Percentiles rank a stretch among this genome's conserved stretches.
Conservation (phyloP, 257 asterid species). For the Capsicum rhomboideum region DNA sequence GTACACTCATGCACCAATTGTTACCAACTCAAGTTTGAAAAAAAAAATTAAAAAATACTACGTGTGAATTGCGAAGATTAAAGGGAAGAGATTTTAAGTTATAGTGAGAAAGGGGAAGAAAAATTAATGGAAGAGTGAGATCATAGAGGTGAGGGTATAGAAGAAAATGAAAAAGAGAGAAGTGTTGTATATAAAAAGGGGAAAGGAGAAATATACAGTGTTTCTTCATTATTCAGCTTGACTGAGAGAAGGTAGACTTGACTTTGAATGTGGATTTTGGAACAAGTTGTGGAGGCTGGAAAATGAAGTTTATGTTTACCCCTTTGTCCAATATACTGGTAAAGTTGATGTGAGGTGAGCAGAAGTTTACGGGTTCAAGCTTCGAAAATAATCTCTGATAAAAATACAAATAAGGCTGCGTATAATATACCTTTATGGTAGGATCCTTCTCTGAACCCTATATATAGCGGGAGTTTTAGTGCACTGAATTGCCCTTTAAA, state of each 20-base stretch:
- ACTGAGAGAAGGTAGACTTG: conserved; percentile 5
- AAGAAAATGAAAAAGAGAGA: background rate
- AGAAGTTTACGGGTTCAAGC: too few relatives aligned
- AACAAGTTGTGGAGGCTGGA: background rate
- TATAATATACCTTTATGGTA: too few relatives aligned
- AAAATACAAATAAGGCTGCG: too few relatives aligned
- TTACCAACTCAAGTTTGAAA: background rate
- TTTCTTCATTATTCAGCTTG: conserved; percentile 3
- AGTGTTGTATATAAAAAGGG: background rate
- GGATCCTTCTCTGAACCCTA: too few relatives aligned
- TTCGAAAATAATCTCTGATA: too few relatives aligned
- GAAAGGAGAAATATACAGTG: background rate
- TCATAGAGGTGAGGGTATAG: background rate
- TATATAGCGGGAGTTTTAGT: too few relatives aligned
- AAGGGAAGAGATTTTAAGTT: background rate
- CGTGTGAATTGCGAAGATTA: background rate
- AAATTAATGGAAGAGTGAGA: too few relatives aligned
- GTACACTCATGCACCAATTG: background rate
- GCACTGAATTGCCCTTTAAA: too few relatives aligned
- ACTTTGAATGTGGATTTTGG: background rate
- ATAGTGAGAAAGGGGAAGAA: background rate
- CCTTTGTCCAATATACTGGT: background rate
- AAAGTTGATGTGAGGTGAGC: too few relatives aligned
- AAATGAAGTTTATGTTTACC: background rate
- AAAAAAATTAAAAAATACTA: too few relatives aligned